Evolutionary conservation across 2,329 filamentous ascomycete species (phyloP), one percentile per base, ranked within the genome.

Genomic region (Arachnomyces sp.): DNA sequence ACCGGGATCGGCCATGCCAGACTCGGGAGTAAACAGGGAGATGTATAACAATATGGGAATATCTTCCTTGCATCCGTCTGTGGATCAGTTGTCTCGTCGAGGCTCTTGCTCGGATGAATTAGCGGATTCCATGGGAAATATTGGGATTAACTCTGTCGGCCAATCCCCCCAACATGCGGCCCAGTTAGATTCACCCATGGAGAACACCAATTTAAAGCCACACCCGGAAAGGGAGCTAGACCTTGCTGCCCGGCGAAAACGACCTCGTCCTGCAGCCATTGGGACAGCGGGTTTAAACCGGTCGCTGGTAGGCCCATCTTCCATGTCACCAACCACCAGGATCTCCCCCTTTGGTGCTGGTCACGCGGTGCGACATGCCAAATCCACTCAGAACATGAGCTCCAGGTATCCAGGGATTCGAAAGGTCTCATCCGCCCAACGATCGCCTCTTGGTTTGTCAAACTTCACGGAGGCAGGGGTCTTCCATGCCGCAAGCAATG

Each of bases 381-480:
- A 71, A 47, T 70, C 66, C 12, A 57, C 65, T 3, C 66, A 69
- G 43, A 61, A 58, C 37, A 39, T 38, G 7, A 46, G 64, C 48
- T 58, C 64, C 35, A 57, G 63, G 28, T 71, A 67, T 48, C 63
- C 66, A 0, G 67, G 68, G 36, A 60, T 72, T 18, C 56, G 68
- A 14, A 72, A 72, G 48, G 53, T 62, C 4, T 67, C 65, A 15
- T 60, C 62, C 31, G 56, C 65, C 34, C 69, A 69, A 37, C 60
- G 66, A 18, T 72, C 69, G n/a, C 69, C 69, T 15, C 53, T 70
- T 28, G 67, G 65, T 34, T 57, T 68, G 36, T 55, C 63, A 13
- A 65, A 57, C 4, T 70, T 70, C 47, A 55, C 65, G n/a, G 67
- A 71, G 38, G 53, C 63, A 5, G 63, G 61, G 13, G 55, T 55